These are phyloP conservation scores for Thozetella sp. DNA, from an alignment of 495 filamentous ascomycete genomes.

Conservation along the genomic window DNA sequence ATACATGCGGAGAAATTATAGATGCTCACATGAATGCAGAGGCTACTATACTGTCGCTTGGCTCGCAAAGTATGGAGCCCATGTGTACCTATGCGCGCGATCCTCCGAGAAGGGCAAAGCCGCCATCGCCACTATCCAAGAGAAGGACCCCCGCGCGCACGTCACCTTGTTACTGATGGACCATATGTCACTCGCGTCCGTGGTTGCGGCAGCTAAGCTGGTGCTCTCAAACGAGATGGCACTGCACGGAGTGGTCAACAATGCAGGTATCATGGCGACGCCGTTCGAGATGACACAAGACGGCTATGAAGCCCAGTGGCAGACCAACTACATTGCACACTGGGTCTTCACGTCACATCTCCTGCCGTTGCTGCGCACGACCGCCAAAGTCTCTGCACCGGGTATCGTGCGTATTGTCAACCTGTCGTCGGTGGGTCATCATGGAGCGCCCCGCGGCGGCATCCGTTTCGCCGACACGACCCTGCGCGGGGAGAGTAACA, in stretches of 20 bases:
- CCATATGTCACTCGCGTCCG: not conserved
- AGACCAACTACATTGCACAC: conserved; percentile 44
- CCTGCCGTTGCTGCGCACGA: conserved; percentile 29
- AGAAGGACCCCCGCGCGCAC: not conserved
- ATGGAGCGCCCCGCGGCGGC: conserved; percentile 23
- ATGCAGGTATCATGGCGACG: conserved; percentile 13
- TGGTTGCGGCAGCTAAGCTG: conserved; percentile 15
- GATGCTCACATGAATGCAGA: conserved; percentile 15
- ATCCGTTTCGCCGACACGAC: conserved; percentile 19
- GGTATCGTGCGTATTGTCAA: conserved; percentile 38
- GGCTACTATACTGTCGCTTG: conserved; percentile 37
- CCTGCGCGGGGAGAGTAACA: not conserved
- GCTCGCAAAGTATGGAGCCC: conserved; percentile 39
- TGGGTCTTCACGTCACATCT: conserved; percentile 37
- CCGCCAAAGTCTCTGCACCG: conserved; percentile 16
- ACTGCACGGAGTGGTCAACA: conserved; percentile 22
- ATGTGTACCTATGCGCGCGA: conserved; percentile 44
- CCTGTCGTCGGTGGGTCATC: conserved; percentile 31
- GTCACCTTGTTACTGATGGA: not conserved
- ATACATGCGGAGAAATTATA: too few species aligned
- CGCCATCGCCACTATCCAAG: conserved; percentile 24
- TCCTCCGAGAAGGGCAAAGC: conserved; percentile 29
- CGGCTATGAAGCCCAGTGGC: conserved; percentile 47
- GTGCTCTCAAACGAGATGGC: conserved; percentile 13
- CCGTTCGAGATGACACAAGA: conserved; percentile 37